These are phyloP conservation scores for Monosporozyma aquatica DNA, from an alignment of 805 yeast species.

Conservation along the genomic window DNA sequence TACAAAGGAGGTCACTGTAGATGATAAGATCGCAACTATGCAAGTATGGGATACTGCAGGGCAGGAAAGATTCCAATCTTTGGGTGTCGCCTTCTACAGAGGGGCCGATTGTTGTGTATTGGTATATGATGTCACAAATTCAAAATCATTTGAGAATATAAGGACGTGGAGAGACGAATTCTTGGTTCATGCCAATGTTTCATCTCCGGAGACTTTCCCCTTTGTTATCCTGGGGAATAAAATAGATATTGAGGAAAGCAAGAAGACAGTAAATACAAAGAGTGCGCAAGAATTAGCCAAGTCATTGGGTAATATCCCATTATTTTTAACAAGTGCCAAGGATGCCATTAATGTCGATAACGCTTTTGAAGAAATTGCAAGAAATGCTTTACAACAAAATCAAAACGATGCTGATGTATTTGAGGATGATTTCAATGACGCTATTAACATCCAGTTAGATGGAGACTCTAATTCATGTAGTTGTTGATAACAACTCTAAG, in stretches of 20 bases:
- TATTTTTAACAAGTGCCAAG: conserved; percentile 96
- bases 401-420: conserved; percentile 60
- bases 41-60: conserved; percentile 99
- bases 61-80: conserved; percentile 92
- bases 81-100: conserved; percentile 94
- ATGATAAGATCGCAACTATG: conserved; percentile 42
- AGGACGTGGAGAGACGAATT: conserved; percentile 94
- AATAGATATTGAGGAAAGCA: conserved; percentile 86
- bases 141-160: conserved; percentile 82
- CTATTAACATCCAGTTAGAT: conserved; percentile 88
- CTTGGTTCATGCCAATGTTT: conserved; percentile 83
- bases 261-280: conserved; percentile 57
- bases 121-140: conserved; percentile 92
- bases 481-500: conserved; percentile 36
- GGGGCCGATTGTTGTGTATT: conserved; percentile 98
- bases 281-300: conserved; percentile 55
- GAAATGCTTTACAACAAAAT: conserved; percentile 92
- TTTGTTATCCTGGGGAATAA: conserved; percentile 92
- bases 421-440: conserved; percentile 90
- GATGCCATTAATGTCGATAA: conserved; percentile 91
- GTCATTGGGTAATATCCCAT: conserved; percentile 69
- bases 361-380: conserved; percentile 92
- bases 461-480: conserved; percentile 69
- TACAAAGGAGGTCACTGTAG: conserved; percentile 81
- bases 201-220: conserved; percentile 91